These are phyloP conservation scores for Periconia sp. DNA, from an alignment of 2,329 filamentous ascomycete species.

Conservation along the genomic window DNA sequence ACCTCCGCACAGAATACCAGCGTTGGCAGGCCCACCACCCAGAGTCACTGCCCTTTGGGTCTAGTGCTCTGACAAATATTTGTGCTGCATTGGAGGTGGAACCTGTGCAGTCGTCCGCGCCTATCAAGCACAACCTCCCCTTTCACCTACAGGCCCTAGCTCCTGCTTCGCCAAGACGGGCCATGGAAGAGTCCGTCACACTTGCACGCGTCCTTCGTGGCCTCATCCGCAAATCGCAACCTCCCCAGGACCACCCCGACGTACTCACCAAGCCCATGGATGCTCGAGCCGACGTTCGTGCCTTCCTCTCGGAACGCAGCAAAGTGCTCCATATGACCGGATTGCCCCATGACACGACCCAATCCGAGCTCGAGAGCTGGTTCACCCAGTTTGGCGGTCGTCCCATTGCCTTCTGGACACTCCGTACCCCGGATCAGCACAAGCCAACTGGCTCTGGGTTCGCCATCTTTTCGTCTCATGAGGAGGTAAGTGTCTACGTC, in stretches of 20 bases:
- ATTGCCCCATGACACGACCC: constrained; percentile 95
- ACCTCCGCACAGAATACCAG: constrained; percentile 96
- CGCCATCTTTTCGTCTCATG: constrained; percentile 97
- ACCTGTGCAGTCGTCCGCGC: constrained; percentile 94
- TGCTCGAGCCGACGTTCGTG: constrained; percentile 92
- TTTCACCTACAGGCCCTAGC: constrained; percentile 97
- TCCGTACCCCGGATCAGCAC: constrained; percentile 96
- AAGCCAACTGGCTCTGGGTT: constrained; percentile 99
- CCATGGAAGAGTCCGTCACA: constrained; percentile 97
- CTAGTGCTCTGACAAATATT: constrained; percentile 94
- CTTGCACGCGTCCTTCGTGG: constrained; percentile 90
- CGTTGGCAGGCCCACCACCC: constrained; percentile 98
- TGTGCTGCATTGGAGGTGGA: constrained; percentile 98
- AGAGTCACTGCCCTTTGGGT: constrained; percentile 94
- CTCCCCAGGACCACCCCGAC: constrained; percentile 89
- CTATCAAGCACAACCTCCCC: constrained; percentile 97
- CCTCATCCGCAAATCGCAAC: constrained; percentile 94
- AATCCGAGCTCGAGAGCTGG: constrained; percentile 99
- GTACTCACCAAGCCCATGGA: constrained; percentile 96
- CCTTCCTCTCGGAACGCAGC: constrained; percentile 93
- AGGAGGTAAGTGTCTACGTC: constrained; percentile 73
- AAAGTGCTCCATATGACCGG: constrained; percentile 99
- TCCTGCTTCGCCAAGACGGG: constrained; percentile 90
- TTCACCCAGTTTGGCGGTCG: constrained; percentile 98
- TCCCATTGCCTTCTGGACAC: constrained; percentile 98